phyloP scores from a whole-genome alignment of 371 early-diverging fungal genomes.

The Mortierella polycephala region DNA sequence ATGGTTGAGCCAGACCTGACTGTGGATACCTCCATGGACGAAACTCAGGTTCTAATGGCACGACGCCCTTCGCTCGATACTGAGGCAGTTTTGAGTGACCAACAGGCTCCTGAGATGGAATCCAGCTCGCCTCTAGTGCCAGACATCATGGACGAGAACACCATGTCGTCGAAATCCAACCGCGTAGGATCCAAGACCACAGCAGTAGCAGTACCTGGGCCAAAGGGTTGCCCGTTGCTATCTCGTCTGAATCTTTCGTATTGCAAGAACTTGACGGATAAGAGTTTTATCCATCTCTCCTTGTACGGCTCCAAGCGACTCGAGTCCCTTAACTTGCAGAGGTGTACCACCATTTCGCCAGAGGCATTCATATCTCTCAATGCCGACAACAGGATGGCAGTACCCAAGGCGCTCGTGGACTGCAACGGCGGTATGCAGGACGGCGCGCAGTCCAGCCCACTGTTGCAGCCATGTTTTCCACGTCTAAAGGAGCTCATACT shows the following conservation, averaged over 20 bases:
- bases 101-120: neutral
- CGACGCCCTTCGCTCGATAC: slow-evolving; percentile 18
- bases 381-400: slow-evolving; percentile 3
- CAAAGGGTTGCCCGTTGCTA: slow-evolving; percentile 50
- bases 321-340: slow-evolving; percentile 72
- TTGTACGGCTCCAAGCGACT: slow-evolving; percentile 55
- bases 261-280: slow-evolving; percentile 81
- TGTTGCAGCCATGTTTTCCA: slow-evolving; percentile 46
- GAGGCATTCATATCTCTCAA: slow-evolving; percentile 72
- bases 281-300: slow-evolving; percentile 62
- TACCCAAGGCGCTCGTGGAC: neutral
- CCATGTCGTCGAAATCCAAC: neutral
- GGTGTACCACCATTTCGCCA: slow-evolving; percentile 82
- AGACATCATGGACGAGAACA: slow-evolving; percentile 1
- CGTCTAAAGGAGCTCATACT: slow-evolving; percentile 66
- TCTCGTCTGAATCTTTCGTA: slow-evolving; percentile 68
- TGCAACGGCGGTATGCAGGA: neutral
- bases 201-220: neutral
- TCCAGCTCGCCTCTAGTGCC: slow-evolving; percentile 5
- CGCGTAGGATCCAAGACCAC: neutral
- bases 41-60: slow-evolving; percentile 19
- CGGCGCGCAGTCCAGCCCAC: slow-evolving; percentile 4
- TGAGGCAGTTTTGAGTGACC: neutral
- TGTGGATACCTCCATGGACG: slow-evolving; percentile 37
- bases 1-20: slow-evolving; percentile 2